Conservation (phyloP, 306 rosid species). For the Inga laurina region DNA sequence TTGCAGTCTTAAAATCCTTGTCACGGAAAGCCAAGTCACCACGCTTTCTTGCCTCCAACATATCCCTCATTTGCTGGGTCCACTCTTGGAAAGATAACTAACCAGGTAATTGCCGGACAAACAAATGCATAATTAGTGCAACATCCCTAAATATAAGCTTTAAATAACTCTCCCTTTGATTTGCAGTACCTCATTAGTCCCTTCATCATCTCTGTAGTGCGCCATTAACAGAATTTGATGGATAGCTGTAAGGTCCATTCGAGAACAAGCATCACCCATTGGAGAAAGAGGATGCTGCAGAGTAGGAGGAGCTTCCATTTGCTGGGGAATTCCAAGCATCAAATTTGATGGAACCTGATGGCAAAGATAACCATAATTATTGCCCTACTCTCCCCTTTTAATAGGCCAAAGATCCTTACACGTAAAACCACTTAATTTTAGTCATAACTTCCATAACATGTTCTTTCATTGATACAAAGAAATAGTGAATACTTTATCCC, state of each 20-base stretch:
- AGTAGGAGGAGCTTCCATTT: constrained; percentile 65
- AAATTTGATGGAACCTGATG: constrained; percentile 66
- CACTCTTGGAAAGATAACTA: constrained; percentile 88
- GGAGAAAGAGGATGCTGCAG: constrained; percentile 73
- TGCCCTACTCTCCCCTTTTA: background rate
- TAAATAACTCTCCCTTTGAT: constrained; percentile 11
- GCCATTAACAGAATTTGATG: constrained; percentile 72
- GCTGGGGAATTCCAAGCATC: constrained; percentile 84
- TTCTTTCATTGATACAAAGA: background rate
- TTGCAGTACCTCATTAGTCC: constrained; percentile 63
- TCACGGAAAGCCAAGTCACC: constrained; percentile 82
- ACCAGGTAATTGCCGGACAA: constrained; percentile 11
- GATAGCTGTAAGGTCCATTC: constrained; percentile 78
- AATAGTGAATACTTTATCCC: background rate
- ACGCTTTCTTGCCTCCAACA: constrained; percentile 74
- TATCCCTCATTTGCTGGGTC: constrained; percentile 81
- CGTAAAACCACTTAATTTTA: background rate
- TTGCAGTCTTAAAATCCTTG: constrained; percentile 67
- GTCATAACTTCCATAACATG: background rate
- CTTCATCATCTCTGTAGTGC: constrained; percentile 74
- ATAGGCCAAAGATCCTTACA: background rate
- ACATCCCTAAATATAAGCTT: constrained; percentile 1
- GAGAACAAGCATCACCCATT: constrained; percentile 75
- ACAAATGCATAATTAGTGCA: background rate
- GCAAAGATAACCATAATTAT: background rate